A percentile compares a stretch with the other conserved stretches of the same genome.
Conservation (phyloP, 331 rosid species). For the Rosa hybrid region DNA sequence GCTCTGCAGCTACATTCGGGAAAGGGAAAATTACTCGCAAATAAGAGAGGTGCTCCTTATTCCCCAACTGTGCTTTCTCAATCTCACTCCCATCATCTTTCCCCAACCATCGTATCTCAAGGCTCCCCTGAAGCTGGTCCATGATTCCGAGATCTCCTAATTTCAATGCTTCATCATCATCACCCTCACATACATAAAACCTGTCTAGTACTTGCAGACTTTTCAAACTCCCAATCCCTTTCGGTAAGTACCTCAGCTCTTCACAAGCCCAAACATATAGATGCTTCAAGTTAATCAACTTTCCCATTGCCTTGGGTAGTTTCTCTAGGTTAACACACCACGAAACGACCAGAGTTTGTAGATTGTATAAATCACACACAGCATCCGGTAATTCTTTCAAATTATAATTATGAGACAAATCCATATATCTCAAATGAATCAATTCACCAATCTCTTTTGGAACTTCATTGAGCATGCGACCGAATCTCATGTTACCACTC, state of each 20-base stretch:
- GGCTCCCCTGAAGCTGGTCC: no score
- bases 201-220: no score
- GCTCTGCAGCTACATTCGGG: not conserved
- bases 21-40: not conserved
- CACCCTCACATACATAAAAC: not conserved
- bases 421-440: no score
- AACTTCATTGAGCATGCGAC: no score
- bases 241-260: not conserved
- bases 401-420: no score
- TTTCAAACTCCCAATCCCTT: not conserved
- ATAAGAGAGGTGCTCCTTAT: not conserved
- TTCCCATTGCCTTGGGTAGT: not conserved
- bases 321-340: no score
- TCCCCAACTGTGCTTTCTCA: not conserved
- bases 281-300: not conserved
- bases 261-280: not conserved
- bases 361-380: no score
- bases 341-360: not conserved
- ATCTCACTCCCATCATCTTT: no score
- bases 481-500: no score
- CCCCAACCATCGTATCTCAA: no score
- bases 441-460: no score
- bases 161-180: not conserved
- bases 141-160: not conserved
- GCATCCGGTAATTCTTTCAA: no score